Base-by-base conservation (phyloP, 345 rosid genomes). In the Cardamine occulta region DNA sequence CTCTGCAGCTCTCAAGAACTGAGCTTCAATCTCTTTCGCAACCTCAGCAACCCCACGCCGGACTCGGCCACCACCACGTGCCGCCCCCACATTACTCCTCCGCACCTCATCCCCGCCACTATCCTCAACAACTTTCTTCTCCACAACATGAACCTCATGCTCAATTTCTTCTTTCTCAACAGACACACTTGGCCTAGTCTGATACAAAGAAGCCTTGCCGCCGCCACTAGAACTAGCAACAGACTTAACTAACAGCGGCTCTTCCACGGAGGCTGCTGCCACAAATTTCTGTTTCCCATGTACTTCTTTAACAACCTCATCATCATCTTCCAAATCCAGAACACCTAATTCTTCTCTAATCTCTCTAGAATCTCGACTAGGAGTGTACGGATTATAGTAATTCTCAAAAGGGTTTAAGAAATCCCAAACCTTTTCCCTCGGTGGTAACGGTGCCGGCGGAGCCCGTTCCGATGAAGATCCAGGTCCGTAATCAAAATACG, bases 311-410 rank as follows among this genome's bases (percentile, higher is more conserved):
- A 92, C 91, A 19, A 84, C 88, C 78, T 90, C 96, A 62, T 84
- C 86, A 53, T 84, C 91, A 1, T 91, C 92, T 74, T 95, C 99
- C 86, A 95, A 85, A 80, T 95, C 97, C 61, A 97, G 99, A 53
- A 95, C 87, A 53, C 91, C 97, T 37, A 92, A 97, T 83, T 85
- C 93, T 57, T 95, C 96, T 65, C 99, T 86, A 42, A 91, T 29
- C 47, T 91, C 93, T 78, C 74, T 90, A 5, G 85, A 89, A 60
- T 95, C 82, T 73, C 91, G 70, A 76, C 82, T 84, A n/a, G 95
- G 86, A 26, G 83, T 76, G 44, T 84, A 80, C n/a, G 80, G 29
- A 17, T 74, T 66, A 56, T 87, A 85, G 55, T 40, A 62, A 8
- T 8, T 62, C 24, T 77, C 80, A 45, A 94, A 95, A 18, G 66